A percentile compares a stretch with the other conserved stretches of the same genome.
phyloP scores from a whole-genome alignment of 1,139 yeast species.

The Diutina ranongensis region DNA sequence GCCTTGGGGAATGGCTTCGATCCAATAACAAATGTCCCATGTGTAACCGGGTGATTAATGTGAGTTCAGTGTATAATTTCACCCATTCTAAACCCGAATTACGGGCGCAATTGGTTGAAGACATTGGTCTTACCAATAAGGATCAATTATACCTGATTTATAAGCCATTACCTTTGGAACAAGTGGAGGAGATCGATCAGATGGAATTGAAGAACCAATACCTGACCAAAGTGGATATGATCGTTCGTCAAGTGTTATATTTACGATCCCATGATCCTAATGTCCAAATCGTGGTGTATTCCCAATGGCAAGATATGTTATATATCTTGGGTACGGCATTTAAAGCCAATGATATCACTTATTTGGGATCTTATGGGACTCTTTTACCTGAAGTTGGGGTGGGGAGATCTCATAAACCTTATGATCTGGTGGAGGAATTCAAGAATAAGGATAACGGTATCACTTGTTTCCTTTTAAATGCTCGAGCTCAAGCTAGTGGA shows the following conservation, averaged over 20 bases:
- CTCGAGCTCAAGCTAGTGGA: conserved; percentile 83
- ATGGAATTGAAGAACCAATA: conserved; percentile 37
- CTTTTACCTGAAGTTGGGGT: conserved; percentile 17
- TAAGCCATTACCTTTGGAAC: conserved; percentile 29
- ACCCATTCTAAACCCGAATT: conserved; percentile 36
- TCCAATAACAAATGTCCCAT: conserved; percentile 56
- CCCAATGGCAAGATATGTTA: conserved; percentile 79
- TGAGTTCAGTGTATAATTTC: conserved; percentile 46
- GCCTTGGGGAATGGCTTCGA: conserved; percentile 62
- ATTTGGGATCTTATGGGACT: conserved; percentile 2
- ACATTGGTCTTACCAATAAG: conserved; percentile 11
- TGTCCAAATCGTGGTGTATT: conserved; percentile 74
- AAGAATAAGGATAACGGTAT: conserved; percentile 44
- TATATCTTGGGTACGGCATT: conserved; percentile 60
- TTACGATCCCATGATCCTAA: conserved; percentile 44
- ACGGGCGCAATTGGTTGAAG: conserved; percentile 34
- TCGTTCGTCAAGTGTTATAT: conserved; percentile 60
- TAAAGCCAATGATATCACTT: conserved; percentile 5
- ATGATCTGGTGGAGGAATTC: conserved; percentile 47
- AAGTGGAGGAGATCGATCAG: conserved; percentile 33
- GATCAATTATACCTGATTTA: conserved; percentile 23
- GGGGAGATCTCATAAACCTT: conserved; percentile 18
- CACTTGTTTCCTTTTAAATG: conserved; percentile 79
- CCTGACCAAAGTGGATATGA: conserved; percentile 80
- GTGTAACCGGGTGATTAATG: conserved; percentile 44